Evolutionary conservation across 495 filamentous ascomycete genomes (phyloP).

Genomic region (Aspergillus nanangensis): DNA sequence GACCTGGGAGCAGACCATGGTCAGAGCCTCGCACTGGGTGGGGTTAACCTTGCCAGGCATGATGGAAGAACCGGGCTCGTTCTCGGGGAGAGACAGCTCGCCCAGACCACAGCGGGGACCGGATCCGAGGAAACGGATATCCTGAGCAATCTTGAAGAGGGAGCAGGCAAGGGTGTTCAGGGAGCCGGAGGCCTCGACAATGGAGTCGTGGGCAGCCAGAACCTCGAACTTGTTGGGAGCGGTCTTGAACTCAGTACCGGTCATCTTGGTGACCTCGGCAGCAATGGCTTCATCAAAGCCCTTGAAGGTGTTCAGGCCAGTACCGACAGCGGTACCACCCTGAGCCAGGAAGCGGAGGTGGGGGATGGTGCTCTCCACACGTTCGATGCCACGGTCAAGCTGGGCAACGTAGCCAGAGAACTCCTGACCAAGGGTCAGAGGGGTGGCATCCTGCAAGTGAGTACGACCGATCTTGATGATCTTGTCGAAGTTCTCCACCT

Average conservation of each 20-base stretch:
- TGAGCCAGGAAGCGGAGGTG: constrained; percentile 85
- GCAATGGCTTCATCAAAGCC: constrained; percentile 94
- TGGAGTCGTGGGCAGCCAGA: constrained; percentile 93
- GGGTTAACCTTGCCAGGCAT: constrained; percentile 99
- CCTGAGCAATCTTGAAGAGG: constrained; percentile 97
- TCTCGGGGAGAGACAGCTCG: constrained; percentile 89
- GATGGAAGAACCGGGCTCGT: constrained; percentile 94
- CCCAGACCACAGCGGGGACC: constrained; percentile 94
- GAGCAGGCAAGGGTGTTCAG: constrained; percentile 91
- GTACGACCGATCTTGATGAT: constrained; percentile 99
- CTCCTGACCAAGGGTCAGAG: constrained; percentile 92
- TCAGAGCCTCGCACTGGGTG: constrained; percentile 95
- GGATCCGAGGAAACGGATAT: constrained; percentile 93
- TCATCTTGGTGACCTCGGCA: constrained; percentile 83
- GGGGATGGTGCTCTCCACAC: constrained; percentile 76
- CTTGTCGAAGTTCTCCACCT: constrained; percentile 82
- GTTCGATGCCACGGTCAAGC: constrained; percentile 83
- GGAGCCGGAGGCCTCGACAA: constrained; percentile 88
- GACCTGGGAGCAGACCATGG: constrained; percentile 96
- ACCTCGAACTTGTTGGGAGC: constrained; percentile 99
- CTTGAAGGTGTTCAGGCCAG: constrained; percentile 94
- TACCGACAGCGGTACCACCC: constrained; percentile 95
- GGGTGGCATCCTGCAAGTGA: constrained; percentile 96
- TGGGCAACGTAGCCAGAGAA: constrained; percentile 98
- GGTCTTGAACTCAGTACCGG: constrained; percentile 88